Conservation (phyloP, 1,284 basidiomycete genomes). For the Fomitopsis palustris region DNA sequence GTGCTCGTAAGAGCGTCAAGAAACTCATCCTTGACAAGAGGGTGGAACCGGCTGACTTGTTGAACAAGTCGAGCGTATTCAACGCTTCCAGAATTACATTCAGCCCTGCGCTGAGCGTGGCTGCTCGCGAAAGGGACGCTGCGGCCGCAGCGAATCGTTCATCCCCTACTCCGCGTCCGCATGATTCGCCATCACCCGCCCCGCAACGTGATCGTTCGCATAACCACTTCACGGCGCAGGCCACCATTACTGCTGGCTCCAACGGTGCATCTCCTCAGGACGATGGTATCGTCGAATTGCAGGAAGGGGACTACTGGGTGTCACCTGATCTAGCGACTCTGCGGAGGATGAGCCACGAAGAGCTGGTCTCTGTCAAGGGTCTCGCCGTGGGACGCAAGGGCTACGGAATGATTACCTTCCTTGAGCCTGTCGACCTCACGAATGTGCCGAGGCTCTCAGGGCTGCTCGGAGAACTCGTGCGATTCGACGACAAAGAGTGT, state of each 20-base stretch:
- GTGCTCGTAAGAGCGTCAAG: constrained; percentile 85
- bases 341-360: constrained; percentile 65
- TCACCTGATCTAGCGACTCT: constrained; percentile 75
- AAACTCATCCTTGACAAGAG: constrained; percentile 89
- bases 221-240: constrained; percentile 49
- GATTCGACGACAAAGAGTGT: constrained; percentile 90
- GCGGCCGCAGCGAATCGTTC: constrained; percentile 21
- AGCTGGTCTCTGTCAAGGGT: constrained; percentile 67
- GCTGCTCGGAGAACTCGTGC: constrained; percentile 84
- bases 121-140: constrained; percentile 66
- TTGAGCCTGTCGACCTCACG: constrained; percentile 91
- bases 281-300: constrained; percentile 36
- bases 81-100: constrained; percentile 58
- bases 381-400: constrained; percentile 89
- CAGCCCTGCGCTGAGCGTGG: constrained; percentile 68
- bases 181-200: constrained; percentile 40
- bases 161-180: constrained; percentile 17
- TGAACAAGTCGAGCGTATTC: constrained; percentile 50
- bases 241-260: not conserved
- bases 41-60: constrained; percentile 67
- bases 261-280: constrained; percentile 18
- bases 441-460: constrained; percentile 77
- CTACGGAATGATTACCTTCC: constrained; percentile 88
- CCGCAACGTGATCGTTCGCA: constrained; percentile 32
- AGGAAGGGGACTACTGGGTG: constrained; percentile 89